Evolutionary conservation across 108 stramenopile species (phyloP).

Genomic region (Bacterosira constricta): DNA sequence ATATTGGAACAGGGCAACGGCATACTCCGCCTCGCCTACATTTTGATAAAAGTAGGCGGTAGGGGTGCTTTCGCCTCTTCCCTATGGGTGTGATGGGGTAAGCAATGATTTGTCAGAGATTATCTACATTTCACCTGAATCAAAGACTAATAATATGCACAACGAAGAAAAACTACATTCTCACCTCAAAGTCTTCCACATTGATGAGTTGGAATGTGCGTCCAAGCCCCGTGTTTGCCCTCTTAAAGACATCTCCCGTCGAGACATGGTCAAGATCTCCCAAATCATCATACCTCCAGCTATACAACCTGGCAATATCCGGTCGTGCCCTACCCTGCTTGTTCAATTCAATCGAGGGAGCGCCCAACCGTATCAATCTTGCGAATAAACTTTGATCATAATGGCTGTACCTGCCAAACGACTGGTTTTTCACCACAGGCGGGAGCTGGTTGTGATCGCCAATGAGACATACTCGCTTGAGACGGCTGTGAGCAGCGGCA

Average conservation of each 20-base stretch:
- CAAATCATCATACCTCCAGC: conserved; percentile 90
- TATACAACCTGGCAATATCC: conserved; percentile 89
- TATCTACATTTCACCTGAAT: neutral
- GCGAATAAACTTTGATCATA: conserved; percentile 96
- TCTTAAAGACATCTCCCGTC: conserved; percentile 50
- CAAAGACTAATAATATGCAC: neutral
- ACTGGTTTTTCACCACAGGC: conserved; percentile 91
- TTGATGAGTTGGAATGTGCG: conserved; percentile 91
- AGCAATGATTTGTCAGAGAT: neutral
- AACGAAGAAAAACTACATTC: conserved; percentile 11
- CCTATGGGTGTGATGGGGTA: conserved; percentile 28
- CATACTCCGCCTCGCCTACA: conserved; percentile 98
- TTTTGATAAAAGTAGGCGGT: conserved; percentile 96
- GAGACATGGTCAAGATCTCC: conserved; percentile 87
- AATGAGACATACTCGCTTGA: conserved; percentile 95
- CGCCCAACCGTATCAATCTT: conserved; percentile 90
- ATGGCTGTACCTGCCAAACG: conserved; percentile 83
- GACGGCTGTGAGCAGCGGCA: conserved; percentile 55
- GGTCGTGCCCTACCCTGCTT: conserved; percentile 94
- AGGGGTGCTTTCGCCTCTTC: conserved; percentile 86
- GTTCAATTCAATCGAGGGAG: conserved; percentile 86
- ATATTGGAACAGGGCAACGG: conserved; percentile 96
- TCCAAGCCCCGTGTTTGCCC: conserved; percentile 92
- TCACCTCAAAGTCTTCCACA: conserved; percentile 88
- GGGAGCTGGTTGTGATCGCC: conserved; percentile 99